These are phyloP conservation scores for Alternaria sp. DNA, from an alignment of 2,329 filamentous ascomycete species.

Conservation along the genomic window DNA sequence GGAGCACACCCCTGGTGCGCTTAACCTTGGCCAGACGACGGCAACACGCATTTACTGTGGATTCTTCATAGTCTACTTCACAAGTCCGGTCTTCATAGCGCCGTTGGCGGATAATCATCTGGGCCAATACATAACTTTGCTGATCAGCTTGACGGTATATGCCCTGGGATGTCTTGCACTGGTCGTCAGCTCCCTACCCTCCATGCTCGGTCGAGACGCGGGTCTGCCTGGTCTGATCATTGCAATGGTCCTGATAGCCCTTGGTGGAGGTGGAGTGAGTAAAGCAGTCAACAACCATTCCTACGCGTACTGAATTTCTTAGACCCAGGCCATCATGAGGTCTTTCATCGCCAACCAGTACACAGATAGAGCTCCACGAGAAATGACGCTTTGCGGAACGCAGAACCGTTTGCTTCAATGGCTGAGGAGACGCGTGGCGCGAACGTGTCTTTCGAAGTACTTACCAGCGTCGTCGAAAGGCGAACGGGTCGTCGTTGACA, in stretches of 20 bases:
- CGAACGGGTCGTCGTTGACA: constrained; percentile 44
- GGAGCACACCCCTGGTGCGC: constrained; percentile 43
- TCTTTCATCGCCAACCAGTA: constrained; percentile 50
- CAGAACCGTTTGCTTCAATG: neutral
- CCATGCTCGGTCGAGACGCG: constrained; percentile 25
- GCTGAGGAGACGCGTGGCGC: neutral
- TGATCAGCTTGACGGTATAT: constrained; percentile 40
- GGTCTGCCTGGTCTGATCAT: constrained; percentile 35
- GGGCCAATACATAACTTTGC: constrained; percentile 48
- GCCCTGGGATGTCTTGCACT: constrained; percentile 30
- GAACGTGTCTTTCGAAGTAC: neutral
- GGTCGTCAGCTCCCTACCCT: constrained; percentile 27
- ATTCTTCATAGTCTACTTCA: constrained; percentile 61
- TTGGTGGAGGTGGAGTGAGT: constrained; percentile 47
- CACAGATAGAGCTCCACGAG: constrained; percentile 21
- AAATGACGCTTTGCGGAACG: constrained; percentile 13
- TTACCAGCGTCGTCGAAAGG: constrained; percentile 25
- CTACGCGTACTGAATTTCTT: neutral
- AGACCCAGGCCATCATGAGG: constrained; percentile 41
- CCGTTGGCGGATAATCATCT: constrained; percentile 49
- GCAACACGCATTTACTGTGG: constrained; percentile 63
- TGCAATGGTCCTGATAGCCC: constrained; percentile 46
- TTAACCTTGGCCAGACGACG: constrained; percentile 40
- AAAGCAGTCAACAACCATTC: neutral
- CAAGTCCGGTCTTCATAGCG: constrained; percentile 45